Base-by-base conservation (phyloP, 73 alveolate genomes). In the Diophrys sp. region DNA sequence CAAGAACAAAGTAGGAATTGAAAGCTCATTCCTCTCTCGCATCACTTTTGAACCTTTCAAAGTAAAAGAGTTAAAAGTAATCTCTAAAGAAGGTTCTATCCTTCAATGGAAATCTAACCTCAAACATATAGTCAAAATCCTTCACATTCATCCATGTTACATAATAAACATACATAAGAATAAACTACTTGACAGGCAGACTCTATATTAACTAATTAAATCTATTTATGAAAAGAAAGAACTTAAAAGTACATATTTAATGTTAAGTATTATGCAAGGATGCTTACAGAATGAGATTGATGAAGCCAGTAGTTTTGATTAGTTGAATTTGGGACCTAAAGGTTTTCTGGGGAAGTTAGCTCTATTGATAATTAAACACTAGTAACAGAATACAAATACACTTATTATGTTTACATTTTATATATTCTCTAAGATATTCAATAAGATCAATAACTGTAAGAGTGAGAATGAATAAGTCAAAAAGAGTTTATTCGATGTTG, bases 81-180 rank as follows among this genome's bases (percentile, higher is more conserved):
- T 23, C 56, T 26, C 27, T 24, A 55, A 68, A 68, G 62, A 11
- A 5, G n/a, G 18, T 18, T 30, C 2, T 23, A 11, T 71, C 30
- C 27, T 56, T 1, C 57, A 55, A 5, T 56, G 30, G 56, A 74
- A 67, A 56, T 55, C 30, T 1, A 26, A 74, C 14, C 32, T 82
- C 27, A 54, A 82, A 74, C 33, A 66, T 18, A 11, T 82, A 33
- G 23, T 82, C 18, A 82, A 81, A 14, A 31, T 75, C 0, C 2
- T 82, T 1, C 90, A 82, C 55, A 34, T 74, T 28, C 90, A 82
- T 74, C 90, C 90, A 0, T 82, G 90, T 69, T 82, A 82, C 54
- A 18, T 82, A 23, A 66, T 74, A 23, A 27, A 44, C 11, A 53
- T 82, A 23, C 66, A 29, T 25, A 33, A 74, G 18, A 8, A 66